Conservation (phyloP, 2,329 filamentous ascomycete species). For the Fusarium sp. region DNA sequence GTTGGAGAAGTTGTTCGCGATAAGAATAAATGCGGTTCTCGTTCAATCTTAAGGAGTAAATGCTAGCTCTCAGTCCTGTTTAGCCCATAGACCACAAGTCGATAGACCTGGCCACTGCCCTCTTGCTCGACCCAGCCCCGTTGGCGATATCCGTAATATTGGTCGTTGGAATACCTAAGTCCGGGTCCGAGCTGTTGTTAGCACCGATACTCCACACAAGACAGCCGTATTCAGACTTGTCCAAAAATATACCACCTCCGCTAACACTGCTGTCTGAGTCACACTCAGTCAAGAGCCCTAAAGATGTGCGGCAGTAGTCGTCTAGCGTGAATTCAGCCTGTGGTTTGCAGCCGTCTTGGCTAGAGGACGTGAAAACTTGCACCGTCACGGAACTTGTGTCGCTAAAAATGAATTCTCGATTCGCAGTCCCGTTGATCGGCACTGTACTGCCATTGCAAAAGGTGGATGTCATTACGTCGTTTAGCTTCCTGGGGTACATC, state of each 20-base stretch:
- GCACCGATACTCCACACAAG: background rate
- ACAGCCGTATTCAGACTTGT: background rate
- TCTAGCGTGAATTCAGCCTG: background rate
- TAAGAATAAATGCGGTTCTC: no score
- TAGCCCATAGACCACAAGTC: background rate
- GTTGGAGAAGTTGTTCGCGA: no score
- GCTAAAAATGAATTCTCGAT: background rate
- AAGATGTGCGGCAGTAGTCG: background rate
- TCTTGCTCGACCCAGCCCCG: background rate
- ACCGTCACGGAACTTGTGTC: background rate
- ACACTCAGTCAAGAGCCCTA: background rate
- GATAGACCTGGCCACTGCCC: background rate
- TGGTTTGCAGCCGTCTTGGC: background rate
- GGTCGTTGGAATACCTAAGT: background rate
- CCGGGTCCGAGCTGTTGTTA: background rate
- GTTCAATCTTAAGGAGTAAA: no score
- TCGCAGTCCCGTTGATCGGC: background rate
- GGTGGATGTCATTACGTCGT: background rate
- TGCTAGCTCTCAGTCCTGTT: background rate
- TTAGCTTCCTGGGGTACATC: background rate
- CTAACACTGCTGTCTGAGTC: background rate
- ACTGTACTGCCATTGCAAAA: background rate
- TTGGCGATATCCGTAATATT: background rate
- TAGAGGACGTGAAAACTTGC: background rate
- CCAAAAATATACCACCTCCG: background rate